These are phyloP conservation scores for Erysiphe pulchra DNA, from an alignment of 2,329 filamentous ascomycete species.

Conservation along the genomic window DNA sequence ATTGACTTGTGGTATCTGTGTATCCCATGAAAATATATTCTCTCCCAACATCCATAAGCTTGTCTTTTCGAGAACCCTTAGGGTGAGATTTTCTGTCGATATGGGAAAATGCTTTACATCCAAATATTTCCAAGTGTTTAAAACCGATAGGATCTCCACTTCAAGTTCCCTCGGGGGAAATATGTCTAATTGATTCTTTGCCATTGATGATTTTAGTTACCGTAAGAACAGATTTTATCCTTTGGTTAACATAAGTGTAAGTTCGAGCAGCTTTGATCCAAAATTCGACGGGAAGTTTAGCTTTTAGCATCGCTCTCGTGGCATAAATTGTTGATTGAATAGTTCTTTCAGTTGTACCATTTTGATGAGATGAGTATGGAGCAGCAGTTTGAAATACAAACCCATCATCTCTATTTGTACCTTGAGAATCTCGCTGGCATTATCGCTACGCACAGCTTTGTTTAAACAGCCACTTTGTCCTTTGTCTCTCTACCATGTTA, in stretches of 20 bases:
- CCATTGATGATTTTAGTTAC: neutral
- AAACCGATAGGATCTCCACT: neutral
- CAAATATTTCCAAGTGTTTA: neutral
- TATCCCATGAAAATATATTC: neutral
- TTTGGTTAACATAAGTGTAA: neutral
- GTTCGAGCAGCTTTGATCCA: neutral
- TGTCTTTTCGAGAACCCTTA: neutral
- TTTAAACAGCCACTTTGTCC: neutral
- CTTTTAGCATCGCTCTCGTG: neutral
- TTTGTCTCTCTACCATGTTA: no score
- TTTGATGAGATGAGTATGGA: neutral
- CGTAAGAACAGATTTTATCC: neutral
- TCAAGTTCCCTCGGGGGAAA: neutral
- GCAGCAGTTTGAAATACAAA: neutral
- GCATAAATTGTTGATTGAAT: neutral
- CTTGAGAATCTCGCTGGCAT: neutral
- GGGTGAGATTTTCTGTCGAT: neutral
- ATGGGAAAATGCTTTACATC: neutral
- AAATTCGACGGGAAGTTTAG: neutral
- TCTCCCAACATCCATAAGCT: neutral
- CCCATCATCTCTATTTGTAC: neutral
- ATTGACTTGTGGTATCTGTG: neutral
- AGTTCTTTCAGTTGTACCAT: neutral
- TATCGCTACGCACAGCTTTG: neutral
- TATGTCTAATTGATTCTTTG: neutral